Percentiles rank a stretch among this genome's conserved stretches.
Evolutionary conservation across 2,329 filamentous ascomycete species (phyloP).

Genomic region (Sclerotinia sclerotiorum): DNA sequence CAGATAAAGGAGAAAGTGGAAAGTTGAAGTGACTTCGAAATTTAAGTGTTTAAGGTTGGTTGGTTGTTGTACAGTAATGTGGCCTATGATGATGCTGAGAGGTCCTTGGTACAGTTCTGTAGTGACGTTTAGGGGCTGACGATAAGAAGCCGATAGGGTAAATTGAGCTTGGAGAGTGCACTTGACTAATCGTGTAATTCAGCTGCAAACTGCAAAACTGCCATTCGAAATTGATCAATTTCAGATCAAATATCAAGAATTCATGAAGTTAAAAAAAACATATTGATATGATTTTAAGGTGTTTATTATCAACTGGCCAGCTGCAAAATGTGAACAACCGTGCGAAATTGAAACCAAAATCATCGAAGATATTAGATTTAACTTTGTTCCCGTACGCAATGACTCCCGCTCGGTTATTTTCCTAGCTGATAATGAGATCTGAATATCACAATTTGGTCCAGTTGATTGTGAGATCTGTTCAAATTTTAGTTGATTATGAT

Average conservation of each 20-base stretch:
- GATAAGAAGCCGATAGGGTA: slow-evolving; percentile 19
- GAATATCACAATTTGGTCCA: neutral
- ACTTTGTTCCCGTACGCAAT: neutral
- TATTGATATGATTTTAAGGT: neutral
- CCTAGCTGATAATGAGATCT: neutral
- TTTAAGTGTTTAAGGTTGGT: slow-evolving; percentile 5
- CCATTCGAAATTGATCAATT: neutral
- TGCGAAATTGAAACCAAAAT: slow-evolving; percentile 18
- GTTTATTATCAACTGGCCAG: neutral
- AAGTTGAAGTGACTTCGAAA: neutral
- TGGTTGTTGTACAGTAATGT: slow-evolving; percentile 19
- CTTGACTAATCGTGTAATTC: neutral
- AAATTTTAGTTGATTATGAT: neutral
- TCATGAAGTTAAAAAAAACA: neutral
- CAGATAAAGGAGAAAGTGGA: neutral
- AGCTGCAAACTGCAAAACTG: neutral
- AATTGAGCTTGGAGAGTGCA: neutral
- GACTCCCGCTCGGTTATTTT: neutral
- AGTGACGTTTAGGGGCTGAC: slow-evolving; percentile 17
- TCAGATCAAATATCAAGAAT: neutral
- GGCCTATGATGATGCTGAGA: neutral
- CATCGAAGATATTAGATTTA: slow-evolving; percentile 3
- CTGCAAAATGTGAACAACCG: neutral
- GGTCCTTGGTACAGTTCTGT: neutral
- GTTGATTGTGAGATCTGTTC: neutral